These are phyloP conservation scores for Colletotrichum cordylinicola DNA, from an alignment of 2,329 filamentous ascomycete genomes.

Conservation along the genomic window DNA sequence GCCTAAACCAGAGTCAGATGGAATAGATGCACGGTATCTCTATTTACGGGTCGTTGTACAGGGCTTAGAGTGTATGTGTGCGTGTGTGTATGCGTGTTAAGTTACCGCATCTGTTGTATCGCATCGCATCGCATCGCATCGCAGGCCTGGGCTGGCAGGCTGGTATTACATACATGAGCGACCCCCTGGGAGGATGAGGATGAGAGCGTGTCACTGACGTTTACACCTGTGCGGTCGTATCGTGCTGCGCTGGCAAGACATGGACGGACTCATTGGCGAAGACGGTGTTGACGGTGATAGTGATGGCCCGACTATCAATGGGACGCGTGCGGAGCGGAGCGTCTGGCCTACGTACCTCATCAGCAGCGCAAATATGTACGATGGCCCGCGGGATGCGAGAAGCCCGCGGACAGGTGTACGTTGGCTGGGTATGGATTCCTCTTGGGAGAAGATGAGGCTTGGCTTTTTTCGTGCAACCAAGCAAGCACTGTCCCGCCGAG, in stretches of 20 bases:
- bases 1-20: not conserved
- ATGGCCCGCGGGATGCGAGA: not conserved
- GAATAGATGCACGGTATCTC: not conserved
- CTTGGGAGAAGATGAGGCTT: not conserved
- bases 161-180: not conserved
- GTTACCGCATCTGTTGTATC: not conserved
- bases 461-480: not conserved
- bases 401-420: not conserved
- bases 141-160: not conserved
- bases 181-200: not conserved
- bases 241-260: not conserved
- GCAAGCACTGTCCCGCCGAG: not conserved
- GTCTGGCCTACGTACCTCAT: not conserved
- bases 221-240: not conserved
- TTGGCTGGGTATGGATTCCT: not conserved
- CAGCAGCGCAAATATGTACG: not conserved
- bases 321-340: not conserved
- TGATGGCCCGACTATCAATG: not conserved
- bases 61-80: not conserved
- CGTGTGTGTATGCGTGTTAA: not conserved
- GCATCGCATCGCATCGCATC: not conserved
- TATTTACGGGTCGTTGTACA: not conserved
- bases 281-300: not conserved
- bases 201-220: not conserved
- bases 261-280: not conserved